These are phyloP conservation scores for Tetracentron sinense DNA, from an alignment of 164 flowering plant genomes.

Conservation along the genomic window DNA sequence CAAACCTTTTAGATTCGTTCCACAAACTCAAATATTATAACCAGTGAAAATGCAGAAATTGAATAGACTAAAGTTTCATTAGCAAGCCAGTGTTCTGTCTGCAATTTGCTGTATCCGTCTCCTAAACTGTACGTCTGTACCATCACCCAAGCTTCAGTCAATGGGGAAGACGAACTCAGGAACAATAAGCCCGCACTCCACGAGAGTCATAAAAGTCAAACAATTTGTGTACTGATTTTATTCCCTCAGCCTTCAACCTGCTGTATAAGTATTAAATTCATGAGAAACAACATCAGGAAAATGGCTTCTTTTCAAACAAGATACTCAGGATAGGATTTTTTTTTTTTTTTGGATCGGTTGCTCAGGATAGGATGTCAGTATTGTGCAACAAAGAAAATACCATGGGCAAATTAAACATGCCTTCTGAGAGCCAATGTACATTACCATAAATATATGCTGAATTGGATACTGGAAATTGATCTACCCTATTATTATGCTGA, in stretches of 20 bases:
- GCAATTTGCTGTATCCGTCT: background rate
- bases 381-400: background rate
- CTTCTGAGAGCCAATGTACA: no score
- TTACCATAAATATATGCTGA: background rate
- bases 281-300: no score
- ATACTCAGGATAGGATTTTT: no score
- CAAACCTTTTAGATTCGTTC: background rate
- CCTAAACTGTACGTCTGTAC: background rate
- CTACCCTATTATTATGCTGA: background rate
- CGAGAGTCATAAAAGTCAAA: background rate
- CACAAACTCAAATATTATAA: background rate
- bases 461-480: no score
- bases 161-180: background rate
- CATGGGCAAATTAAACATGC: background rate
- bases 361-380: background rate
- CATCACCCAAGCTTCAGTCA: background rate
- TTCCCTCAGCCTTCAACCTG: no score
- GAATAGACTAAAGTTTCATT: background rate
- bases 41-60: background rate
- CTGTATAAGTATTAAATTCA: no score
- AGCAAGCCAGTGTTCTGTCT: background rate
- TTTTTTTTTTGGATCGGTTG: no score
- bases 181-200: background rate
- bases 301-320: background rate
- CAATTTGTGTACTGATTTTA: background rate